phyloP scores from a whole-genome alignment of 164 flowering plant genomes.

The Aristolochia contorta region DNA sequence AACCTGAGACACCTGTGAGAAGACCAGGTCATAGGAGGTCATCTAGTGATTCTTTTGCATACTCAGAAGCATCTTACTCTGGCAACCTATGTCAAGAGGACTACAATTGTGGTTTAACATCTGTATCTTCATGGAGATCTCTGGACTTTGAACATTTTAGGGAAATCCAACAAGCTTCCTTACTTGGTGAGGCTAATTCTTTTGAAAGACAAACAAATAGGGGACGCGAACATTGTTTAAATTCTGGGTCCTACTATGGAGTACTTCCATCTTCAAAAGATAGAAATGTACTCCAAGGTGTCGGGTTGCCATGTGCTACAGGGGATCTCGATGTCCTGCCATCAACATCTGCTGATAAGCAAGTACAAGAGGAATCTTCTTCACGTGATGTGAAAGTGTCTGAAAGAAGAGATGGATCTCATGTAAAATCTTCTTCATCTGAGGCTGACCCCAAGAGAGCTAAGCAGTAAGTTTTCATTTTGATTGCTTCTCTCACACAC shows the following conservation, averaged over 20 bases:
- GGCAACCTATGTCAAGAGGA: conserved; percentile 40
- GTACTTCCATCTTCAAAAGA: conserved; percentile 31
- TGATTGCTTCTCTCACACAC: too few species aligned
- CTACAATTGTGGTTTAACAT: conserved; percentile 19
- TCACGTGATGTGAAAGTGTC: conserved; percentile 6
- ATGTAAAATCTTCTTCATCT: conserved; percentile 25
- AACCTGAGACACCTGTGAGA: conserved; percentile 77
- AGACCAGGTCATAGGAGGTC: conserved; percentile 76
- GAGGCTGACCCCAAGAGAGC: conserved; percentile 78
- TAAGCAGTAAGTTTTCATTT: conserved; percentile 53
- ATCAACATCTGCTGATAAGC: conserved; percentile 32
- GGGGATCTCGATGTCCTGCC: conserved; percentile 29
- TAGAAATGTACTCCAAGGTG: conserved; percentile 19
- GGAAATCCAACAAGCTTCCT: conserved; percentile 35
- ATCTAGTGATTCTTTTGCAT: conserved; percentile 89
- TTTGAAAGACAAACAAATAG: conserved; percentile 30
- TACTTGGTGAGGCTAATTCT: conserved; percentile 29
- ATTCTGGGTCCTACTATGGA: conserved; percentile 21
- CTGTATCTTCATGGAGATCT: conserved; percentile 45
- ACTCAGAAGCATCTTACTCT: conserved; percentile 40
- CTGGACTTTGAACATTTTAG: conserved; percentile 40
- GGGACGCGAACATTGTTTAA: conserved; percentile 39
- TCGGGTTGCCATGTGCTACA: conserved; percentile 22
- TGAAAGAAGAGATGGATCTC: conserved; percentile 1
- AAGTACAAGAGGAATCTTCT: conserved; percentile 24